Base-by-base conservation (phyloP, 2,329 filamentous ascomycete species). In the Oidium heveae region DNA sequence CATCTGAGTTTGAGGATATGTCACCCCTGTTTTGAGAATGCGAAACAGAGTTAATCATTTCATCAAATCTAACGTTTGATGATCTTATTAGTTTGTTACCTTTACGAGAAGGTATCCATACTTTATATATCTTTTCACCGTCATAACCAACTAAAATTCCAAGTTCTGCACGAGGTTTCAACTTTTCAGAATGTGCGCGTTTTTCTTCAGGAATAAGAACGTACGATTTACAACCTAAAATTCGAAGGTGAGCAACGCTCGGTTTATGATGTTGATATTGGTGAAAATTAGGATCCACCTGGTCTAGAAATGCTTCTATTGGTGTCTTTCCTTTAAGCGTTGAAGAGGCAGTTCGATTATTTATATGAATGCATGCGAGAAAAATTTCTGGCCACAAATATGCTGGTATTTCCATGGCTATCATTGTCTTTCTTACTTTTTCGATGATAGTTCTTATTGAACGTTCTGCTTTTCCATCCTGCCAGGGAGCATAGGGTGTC, bases 221-320 rank as follows among this genome's bases (percentile, higher is more conserved):
- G 36, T 46, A 54, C 2, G 39, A 2, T 47, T 13, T 49, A 32
- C 53, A 54, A 22, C 53, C 41, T 2, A 54, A 18, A n/a, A 49
- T 28, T 36, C 53, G 53, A 1, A 54, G 10, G 24, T 54, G 13
- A 12, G 32, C 37, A 9, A 54, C 9, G 15, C 37, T 18, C 24
- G 53, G 53, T n/a, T 49, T 53, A 18, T 53, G 52, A 20, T 24
- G 6, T 32, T 54, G 52, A 43, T 36, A 50, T 33, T 44, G 53
- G 33, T 43, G 8, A 36, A 39, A 44, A 13, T 24, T 18, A 4
- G 34, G 50, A 39, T 52, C 50, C 4, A 54, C 52, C 12, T 54
- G 24, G 28, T 54, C 22, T 1, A 46, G 22, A 22, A 54, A 54
- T 1, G 37, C 52, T 46, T 54, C 37, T 4, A 46, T 3, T 18